Conservation (phyloP, 495 filamentous ascomycete genomes). For the Trichodelitschia bisporula region DNA sequence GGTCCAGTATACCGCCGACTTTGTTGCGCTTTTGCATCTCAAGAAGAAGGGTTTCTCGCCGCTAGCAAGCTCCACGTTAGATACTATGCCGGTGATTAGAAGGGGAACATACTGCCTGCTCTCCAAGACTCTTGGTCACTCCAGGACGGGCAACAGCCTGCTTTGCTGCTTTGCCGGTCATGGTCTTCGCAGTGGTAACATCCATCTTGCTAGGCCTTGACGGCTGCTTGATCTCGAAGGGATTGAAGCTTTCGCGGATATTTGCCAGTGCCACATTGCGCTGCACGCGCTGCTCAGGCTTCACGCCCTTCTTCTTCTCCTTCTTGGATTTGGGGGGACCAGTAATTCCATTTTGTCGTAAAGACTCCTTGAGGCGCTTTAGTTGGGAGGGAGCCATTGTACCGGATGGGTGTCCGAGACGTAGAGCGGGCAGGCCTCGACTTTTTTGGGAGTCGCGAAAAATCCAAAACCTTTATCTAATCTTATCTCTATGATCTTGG, state of each 20-base stretch:
- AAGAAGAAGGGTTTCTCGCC: conserved; percentile 52
- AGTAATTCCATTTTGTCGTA: conserved; percentile 66
- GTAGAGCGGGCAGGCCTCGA: too few relatives aligned
- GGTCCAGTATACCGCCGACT: conserved; percentile 74
- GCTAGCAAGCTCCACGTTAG: conserved; percentile 17
- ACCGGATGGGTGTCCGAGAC: too few relatives aligned
- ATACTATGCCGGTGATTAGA: not conserved
- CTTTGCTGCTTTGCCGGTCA: conserved; percentile 24
- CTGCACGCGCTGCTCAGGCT: conserved; percentile 42
- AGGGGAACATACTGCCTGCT: conserved; percentile 46
- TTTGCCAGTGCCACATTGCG: conserved; percentile 46
- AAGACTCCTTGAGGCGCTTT: conserved; percentile 77
- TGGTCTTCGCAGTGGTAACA: conserved; percentile 32
- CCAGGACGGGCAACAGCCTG: conserved; percentile 42
- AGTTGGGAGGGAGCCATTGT: conserved; percentile 84
- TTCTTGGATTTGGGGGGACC: conserved; percentile 83
- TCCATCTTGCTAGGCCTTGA: conserved; percentile 50
- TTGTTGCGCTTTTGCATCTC: conserved; percentile 77
- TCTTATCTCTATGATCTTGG: too few relatives aligned
- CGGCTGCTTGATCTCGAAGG: conserved; percentile 70
- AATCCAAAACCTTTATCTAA: too few relatives aligned
- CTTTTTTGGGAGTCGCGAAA: too few relatives aligned
- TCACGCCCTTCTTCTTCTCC: conserved; percentile 41
- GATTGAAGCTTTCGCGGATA: conserved; percentile 90
- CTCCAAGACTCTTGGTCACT: conserved; percentile 60